Conservation (phyloP, 2,329 filamentous ascomycete species). For the Huntiella abstrusa region DNA sequence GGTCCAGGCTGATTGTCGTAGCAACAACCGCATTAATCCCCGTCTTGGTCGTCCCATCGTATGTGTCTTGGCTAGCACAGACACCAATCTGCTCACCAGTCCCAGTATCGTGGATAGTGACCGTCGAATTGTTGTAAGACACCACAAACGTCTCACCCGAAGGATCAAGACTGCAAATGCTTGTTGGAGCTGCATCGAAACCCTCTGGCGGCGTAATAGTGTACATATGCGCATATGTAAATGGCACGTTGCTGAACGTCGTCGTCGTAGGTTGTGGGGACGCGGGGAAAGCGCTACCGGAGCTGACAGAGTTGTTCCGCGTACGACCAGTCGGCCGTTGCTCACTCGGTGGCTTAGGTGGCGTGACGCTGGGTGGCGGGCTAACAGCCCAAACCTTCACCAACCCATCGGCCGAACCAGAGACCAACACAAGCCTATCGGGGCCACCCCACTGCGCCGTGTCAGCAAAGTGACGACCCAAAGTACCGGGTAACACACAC, state of each 20-base stretch:
- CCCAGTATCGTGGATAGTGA: constrained; percentile 80
- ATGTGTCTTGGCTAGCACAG: constrained; percentile 90
- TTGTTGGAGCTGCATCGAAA: constrained; percentile 44
- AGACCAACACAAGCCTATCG: constrained; percentile 77
- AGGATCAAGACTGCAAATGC: constrained; percentile 72
- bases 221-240: constrained; percentile 75
- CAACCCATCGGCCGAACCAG: constrained; percentile 75
- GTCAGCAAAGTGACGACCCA: constrained; percentile 63
- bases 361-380: constrained; percentile 68
- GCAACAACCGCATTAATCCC: constrained; percentile 86
- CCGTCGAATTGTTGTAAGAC: constrained; percentile 74
- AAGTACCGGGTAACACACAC: constrained; percentile 72
- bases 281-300: constrained; percentile 77
- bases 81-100: constrained; percentile 79
- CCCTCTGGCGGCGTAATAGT: constrained; percentile 55
- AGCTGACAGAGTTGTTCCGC: constrained; percentile 82
- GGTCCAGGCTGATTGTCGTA: constrained; percentile 66
- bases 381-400: constrained; percentile 92
- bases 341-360: constrained; percentile 42
- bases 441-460: constrained; percentile 56
- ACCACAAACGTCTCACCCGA: constrained; percentile 82
- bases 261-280: constrained; percentile 63
- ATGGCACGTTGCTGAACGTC: constrained; percentile 66
- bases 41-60: constrained; percentile 59
- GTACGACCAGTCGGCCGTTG: constrained; percentile 44